These are phyloP conservation scores for Dovyalis caffra DNA, from an alignment of 345 rosid genomes.

Conservation along the genomic window DNA sequence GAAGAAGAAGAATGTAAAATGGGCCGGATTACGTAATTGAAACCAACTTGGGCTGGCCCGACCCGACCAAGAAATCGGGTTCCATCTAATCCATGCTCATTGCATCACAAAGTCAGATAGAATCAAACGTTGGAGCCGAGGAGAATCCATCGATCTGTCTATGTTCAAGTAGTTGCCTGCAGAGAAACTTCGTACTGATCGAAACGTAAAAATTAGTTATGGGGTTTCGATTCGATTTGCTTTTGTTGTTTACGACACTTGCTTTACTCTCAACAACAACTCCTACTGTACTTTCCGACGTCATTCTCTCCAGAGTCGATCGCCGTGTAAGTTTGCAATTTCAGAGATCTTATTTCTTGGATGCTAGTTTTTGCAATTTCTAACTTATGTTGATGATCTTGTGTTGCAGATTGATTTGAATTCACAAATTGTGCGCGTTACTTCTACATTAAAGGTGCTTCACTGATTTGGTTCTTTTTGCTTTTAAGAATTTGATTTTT, in stretches of 20 bases:
- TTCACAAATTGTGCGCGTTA: constrained; percentile 69
- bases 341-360: neutral
- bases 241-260: constrained; percentile 38
- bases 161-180: neutral
- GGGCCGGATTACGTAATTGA: neutral
- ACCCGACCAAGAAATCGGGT: neutral
- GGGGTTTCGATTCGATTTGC: constrained; percentile 24
- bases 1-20: neutral
- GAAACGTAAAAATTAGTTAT: neutral
- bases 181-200: neutral
- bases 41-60: neutral
- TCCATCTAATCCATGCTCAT: neutral
- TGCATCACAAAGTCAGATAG: neutral
- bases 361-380: neutral
- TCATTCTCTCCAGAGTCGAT: constrained; percentile 79
- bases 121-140: neutral
- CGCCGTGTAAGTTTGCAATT: constrained; percentile 75
- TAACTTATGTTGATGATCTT: neutral
- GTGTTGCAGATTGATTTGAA: constrained; percentile 76
- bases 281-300: constrained; percentile 70
- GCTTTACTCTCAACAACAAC: constrained; percentile 31
- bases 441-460: constrained; percentile 70
- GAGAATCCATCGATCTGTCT: neutral
- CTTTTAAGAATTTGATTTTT: neutral
- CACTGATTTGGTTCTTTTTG: neutral